Evolutionary conservation across 148 eudicot genomes (phyloP), one percentile per base, ranked within the genome.

Genomic region (Rhododendron griersonianum): DNA sequence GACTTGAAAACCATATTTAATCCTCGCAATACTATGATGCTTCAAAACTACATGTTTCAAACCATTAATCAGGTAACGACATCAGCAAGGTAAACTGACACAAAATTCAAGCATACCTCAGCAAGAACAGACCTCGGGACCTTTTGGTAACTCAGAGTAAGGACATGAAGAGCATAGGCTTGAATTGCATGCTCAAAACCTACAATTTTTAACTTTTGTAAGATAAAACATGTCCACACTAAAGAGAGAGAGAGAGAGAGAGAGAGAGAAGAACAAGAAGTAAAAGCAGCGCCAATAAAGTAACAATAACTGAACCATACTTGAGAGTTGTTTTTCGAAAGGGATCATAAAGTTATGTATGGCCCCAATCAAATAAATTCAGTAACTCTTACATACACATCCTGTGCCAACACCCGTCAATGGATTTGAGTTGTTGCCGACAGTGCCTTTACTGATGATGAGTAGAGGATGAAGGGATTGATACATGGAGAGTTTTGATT

Each of bases 101-200:
- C 10, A 67, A 51, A 74, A 83, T 78, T 65, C 65, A 73, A 81
- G 69, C 91, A 73, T 92, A 96, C 99, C 98, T 95, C 98, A 48
- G 99, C 99, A 73, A 98, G 88, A 55, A 96, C 90, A 85, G 98
- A 65, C 85, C 96, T 98, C 9, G 98, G 96, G 77, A 94, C 89
- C 83, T 88, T 94, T 86, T 91, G 98, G 87, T 95, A 95, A 86
- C 98, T 90, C 86, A 98, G 84, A 77, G 98, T 93, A 67, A 98
- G 96, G 85, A 94, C 92, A 88, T 98, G 99, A 86, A 94, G 80
- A 82, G 96, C 98, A 93, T 98, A 98, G 59, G 91, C 88, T 83
- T 94, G 99, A 81, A 98, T 89, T 73, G 99, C 98, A 88, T 95
- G 96, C 90, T 98, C 98, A 88, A 98, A 98, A 86, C 99, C 99